Evolutionary conservation across 2,329 filamentous ascomycete genomes (phyloP), one percentile per base, ranked within the genome.

Genomic region (Nannizziopsis arthrosporioides): DNA sequence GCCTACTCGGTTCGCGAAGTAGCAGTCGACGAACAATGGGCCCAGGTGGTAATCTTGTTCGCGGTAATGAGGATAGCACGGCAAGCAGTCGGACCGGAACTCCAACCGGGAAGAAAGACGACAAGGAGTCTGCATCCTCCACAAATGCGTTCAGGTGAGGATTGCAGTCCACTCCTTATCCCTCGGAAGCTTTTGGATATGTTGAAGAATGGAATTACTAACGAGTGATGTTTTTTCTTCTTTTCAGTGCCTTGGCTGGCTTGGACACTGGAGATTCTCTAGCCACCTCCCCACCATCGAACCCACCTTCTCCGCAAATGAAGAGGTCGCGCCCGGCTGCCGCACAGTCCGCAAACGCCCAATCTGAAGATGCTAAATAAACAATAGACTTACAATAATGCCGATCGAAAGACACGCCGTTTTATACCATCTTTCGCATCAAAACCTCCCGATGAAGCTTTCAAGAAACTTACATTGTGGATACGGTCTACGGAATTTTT

Each of bases 71-170:
- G 60, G 88, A 94, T 58, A 95, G 89, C 53, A 85, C 80, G 58
- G 79, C 82, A 56, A 93, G 87, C 48, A 95, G 89, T 51, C 82
- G 92, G 57, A 93, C 87, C 48, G 86, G 85, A 59, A 96, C 90
- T 42, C 89, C 89, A 40, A 73, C 74, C 18, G 72, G 74, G 59
- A 63, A 65, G 58, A 79, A 82, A 66, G 73, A 79, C 56, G 70
- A 75, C 53, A 75, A 76, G 63, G 70, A 74, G 53, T 77, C 76
- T 59, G 76, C 77, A 46, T 82, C 79, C 51, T 84, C 84, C 61
- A 80, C 82, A 57, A 98, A 98, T 73, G 83, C 89, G 58, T 98
- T 94, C 73, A 90, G 87, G 89, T 95, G 80, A 75, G 83, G 57
- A 53, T 41, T 44, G 38, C 51, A 32, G 22, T 17, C 38, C 38